These are phyloP conservation scores for Ganoderma meredithae DNA, from an alignment of 1,284 basidiomycete genomes.

Conservation along the genomic window DNA sequence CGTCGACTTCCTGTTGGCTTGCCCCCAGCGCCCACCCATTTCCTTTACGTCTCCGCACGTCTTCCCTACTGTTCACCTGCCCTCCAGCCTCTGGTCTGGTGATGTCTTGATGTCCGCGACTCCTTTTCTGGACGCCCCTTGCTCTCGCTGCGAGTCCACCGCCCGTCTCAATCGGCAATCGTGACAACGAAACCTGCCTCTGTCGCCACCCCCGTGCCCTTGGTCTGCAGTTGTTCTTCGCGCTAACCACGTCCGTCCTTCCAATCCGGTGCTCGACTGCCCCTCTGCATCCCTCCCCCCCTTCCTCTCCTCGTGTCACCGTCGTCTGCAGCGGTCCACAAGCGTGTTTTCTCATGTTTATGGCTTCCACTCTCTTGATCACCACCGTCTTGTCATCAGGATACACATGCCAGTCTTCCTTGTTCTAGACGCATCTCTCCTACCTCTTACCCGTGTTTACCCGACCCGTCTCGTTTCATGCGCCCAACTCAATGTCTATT, in stretches of 20 bases:
- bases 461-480: not conserved
- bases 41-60: conserved; percentile 32
- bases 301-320: not conserved
- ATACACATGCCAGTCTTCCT: not conserved
- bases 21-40: not conserved
- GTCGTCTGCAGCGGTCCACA: not conserved
- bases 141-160: conserved; percentile 14
- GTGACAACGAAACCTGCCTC: conserved; percentile 23
- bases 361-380: not conserved
- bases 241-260: conserved; percentile 20
- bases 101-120: conserved; percentile 21
- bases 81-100: conserved; percentile 15
- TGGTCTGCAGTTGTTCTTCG: conserved; percentile 9
- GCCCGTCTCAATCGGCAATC: conserved; percentile 26
- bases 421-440: not conserved
- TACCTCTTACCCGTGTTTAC: not conserved
- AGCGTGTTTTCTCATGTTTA: not conserved
- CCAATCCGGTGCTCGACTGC: conserved; percentile 11
- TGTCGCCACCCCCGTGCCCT: conserved; percentile 7
- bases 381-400: not conserved
- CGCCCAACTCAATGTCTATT: not conserved
- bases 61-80: conserved; percentile 21
- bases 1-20: not conserved
- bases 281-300: not conserved
- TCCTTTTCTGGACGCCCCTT: conserved; percentile 4